These are phyloP conservation scores for Botrytis fabae DNA, from an alignment of 2,329 filamentous ascomycete genomes.

Conservation along the genomic window DNA sequence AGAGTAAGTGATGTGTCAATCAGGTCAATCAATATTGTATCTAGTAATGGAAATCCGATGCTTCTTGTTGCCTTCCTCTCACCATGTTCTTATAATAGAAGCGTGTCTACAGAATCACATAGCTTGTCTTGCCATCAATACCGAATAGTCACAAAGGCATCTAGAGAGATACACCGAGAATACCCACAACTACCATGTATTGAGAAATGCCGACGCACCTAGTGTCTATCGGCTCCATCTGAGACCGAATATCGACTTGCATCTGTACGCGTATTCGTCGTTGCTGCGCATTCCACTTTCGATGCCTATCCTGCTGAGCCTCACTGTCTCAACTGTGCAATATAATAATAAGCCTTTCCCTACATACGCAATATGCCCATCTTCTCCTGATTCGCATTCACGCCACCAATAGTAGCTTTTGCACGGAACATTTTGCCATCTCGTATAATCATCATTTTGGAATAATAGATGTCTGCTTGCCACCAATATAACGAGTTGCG, in stretches of 20 bases:
- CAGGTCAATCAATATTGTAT: not conserved
- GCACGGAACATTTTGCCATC: not conserved
- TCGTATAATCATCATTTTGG: not conserved
- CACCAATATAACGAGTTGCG: not conserved
- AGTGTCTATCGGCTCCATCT: not conserved
- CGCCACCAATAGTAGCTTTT: not conserved
- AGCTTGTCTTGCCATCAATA: not conserved
- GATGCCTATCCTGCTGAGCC: constrained; percentile 1
- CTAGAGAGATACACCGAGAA: not conserved
- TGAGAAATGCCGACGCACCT: not conserved
- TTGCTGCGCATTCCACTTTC: not conserved
- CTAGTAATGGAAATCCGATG: not conserved
- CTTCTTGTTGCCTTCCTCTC: not conserved
- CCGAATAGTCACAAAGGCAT: not conserved
- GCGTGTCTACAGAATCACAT: not conserved
- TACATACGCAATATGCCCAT: not conserved
- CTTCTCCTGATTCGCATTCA: not conserved
- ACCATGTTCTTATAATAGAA: not conserved
- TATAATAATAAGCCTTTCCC: not conserved
- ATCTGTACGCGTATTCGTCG: not conserved
- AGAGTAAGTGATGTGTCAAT: not conserved
- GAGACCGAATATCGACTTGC: not conserved
- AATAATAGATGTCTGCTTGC: not conserved
- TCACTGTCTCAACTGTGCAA: not conserved
- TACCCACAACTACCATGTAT: not conserved